phyloP scores from a whole-genome alignment of 129 eudicot genomes.

The Sambucus nigra region DNA sequence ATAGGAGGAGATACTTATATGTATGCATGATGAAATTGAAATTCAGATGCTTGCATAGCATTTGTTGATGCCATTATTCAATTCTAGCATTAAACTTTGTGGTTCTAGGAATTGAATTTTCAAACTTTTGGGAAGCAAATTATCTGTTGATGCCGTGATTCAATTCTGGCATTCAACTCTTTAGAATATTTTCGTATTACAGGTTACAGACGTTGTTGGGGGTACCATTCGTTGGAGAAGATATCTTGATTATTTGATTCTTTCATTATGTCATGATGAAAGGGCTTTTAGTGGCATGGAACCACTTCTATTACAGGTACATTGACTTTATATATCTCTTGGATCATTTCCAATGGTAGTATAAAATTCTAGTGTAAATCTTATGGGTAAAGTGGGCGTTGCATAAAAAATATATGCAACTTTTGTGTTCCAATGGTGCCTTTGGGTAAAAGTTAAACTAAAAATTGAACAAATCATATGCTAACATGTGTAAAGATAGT shows the following conservation, averaged over 20 bases:
- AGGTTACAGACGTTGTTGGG: slow-evolving; percentile 96
- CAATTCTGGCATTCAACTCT: neutral
- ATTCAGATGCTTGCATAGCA: neutral
- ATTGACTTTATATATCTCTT: neutral
- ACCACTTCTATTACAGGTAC: slow-evolving; percentile 87
- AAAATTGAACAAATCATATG: no score
- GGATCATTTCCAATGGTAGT: neutral
- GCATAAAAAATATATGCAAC: neutral
- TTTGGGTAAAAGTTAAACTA: no score
- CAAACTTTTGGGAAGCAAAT: neutral
- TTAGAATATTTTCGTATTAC: slow-evolving; percentile 4
- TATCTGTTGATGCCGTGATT: neutral
- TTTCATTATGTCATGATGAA: slow-evolving; percentile 72
- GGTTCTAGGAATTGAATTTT: no score
- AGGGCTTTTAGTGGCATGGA: slow-evolving; percentile 59
- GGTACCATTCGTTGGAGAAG: slow-evolving; percentile 94
- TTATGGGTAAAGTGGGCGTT: neutral
- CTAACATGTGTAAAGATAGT: no score
- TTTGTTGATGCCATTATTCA: neutral
- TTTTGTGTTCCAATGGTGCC: neutral
- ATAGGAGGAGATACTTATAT: neutral
- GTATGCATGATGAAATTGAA: neutral
- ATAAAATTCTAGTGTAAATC: neutral
- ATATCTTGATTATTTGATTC: slow-evolving; percentile 77
- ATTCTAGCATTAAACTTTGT: neutral